Base-by-base conservation (phyloP, 176 grass and related monocot genomes). In the Aegilops speltoides region DNA sequence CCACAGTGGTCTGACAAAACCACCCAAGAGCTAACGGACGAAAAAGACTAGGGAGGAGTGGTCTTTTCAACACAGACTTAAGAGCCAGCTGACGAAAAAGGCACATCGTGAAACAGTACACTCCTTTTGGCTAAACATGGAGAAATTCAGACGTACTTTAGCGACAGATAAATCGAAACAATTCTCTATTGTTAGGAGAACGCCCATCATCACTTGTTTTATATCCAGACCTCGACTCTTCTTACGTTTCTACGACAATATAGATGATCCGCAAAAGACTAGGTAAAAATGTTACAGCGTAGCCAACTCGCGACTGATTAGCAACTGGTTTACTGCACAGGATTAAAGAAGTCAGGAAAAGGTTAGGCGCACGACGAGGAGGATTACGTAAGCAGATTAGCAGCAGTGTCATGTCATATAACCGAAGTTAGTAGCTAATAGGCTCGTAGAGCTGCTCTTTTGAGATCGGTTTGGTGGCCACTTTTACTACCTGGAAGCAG, bases 401-500 rank as follows among this genome's bases (percentile, higher is more conserved):
- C 36, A 17, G 45, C 61, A 23, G 19, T 83, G 61, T 70, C 85
- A 87, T 76, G 89, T 84, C 85, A 91, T 40, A 68, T 87, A 69
- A 46, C 60, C 56, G 23, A 43, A 10, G 11, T 25, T 28, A 25
- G 85, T 31, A 86, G 70, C 10, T 34, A 56, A 45, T 10, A 50
- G 63, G 33, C 78, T 64, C 60, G 34, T 83, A 11, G 26, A 25
- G 64, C n/a, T 36, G 56, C 25, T 67, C 8, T 68, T 40, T 23
- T 24, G 41, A 20, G 84, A 74, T 57, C 50, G 73, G 59, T 83
- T 83, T 63, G 79, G 79, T 50, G 80, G 22, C 43, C 66, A 74
- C 80, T 95, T 94, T 95, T 88, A 92, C 54, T 2, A 59, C 89
- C 59, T 86, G 87, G 79, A 86, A 88, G 85, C 68, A 69, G 84